phyloP scores from a whole-genome alignment of 768 basidiomycete genomes.

The Suillus alpinus region DNA sequence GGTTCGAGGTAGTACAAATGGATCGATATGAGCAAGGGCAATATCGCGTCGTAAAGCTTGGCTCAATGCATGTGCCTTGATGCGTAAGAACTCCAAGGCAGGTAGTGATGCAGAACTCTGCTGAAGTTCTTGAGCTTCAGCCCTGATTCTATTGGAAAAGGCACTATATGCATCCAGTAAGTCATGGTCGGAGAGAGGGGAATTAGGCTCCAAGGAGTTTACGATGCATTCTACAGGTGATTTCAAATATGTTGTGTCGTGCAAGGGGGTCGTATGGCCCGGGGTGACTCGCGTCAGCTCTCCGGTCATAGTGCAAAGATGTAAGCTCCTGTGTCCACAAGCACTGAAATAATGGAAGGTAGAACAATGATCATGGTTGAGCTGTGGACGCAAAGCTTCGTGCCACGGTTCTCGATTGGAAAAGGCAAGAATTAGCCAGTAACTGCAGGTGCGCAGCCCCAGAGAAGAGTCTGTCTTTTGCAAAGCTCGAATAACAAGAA shows the following conservation, averaged over 20 bases:
- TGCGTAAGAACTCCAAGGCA: constrained; percentile 29
- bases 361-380: constrained; percentile 1
- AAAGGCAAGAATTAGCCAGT: background rate
- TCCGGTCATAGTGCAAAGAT: background rate
- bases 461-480: background rate
- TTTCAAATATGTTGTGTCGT: constrained; percentile 29
- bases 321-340: background rate
- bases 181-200: constrained; percentile 46
- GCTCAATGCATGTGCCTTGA: constrained; percentile 33
- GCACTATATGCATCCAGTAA: constrained; percentile 60
- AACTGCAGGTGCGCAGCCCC: background rate
- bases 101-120: constrained; percentile 6
- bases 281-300: background rate
- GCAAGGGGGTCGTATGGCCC: background rate
- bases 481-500: too few species aligned
- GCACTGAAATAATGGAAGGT: background rate
- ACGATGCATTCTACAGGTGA: constrained; percentile 47
- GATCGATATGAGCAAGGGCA: constrained; percentile 37
- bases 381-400: too few species aligned
- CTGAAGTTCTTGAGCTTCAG: constrained; percentile 10
- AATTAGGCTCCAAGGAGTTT: constrained; percentile 40
- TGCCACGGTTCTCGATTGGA: background rate
- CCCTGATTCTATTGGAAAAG: constrained; percentile 44
- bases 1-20: constrained; percentile 21
- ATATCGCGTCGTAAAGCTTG: constrained; percentile 53